phyloP scores from a whole-genome alignment of 176 grass and related monocot species.

The Eragrostis curvula region DNA sequence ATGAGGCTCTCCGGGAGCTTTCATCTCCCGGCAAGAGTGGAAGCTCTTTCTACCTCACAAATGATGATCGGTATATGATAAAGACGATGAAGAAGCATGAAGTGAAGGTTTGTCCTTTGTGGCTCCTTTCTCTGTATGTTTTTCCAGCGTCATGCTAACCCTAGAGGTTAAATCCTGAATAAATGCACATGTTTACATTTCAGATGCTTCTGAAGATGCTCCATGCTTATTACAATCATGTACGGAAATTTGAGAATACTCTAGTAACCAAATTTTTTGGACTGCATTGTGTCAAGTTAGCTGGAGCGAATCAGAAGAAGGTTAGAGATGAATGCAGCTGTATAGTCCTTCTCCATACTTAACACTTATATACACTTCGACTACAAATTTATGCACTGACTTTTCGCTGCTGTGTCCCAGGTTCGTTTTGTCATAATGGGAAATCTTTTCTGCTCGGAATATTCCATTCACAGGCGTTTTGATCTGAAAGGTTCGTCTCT shows the following conservation, averaged over 20 bases:
- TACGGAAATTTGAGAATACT: slow-evolving; percentile 78
- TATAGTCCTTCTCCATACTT: slow-evolving; percentile 41
- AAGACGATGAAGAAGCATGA: slow-evolving; percentile 99
- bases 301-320: slow-evolving; percentile 93
- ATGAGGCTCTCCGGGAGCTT: slow-evolving; percentile 84
- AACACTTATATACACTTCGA: not conserved
- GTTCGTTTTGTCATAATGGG: slow-evolving; percentile 99
- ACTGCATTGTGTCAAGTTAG: slow-evolving; percentile 93
- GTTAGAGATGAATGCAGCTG: slow-evolving; percentile 50
- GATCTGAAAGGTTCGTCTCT: slow-evolving; percentile 99
- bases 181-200: slow-evolving; percentile 18
- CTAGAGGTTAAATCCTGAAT: slow-evolving; percentile 4
- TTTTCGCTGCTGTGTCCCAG: slow-evolving; percentile 45
- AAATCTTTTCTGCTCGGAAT: slow-evolving; percentile 87
- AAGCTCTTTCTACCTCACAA: slow-evolving; percentile 96
- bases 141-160: slow-evolving; percentile 20
- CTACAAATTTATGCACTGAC: slow-evolving; percentile 20
- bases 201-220: slow-evolving; percentile 99
- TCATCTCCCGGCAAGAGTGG: slow-evolving; percentile 98
- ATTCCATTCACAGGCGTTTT: slow-evolving; percentile 89
- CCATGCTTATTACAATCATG: slow-evolving; percentile 98
- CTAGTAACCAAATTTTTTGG: slow-evolving; percentile 96
- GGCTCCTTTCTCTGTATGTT: not conserved
- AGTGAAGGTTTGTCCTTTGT: slow-evolving; percentile 82
- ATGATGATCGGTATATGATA: slow-evolving; percentile 94